Conservation (phyloP, 345 rosid genomes). For the Eucalyptus cloeziana region DNA sequence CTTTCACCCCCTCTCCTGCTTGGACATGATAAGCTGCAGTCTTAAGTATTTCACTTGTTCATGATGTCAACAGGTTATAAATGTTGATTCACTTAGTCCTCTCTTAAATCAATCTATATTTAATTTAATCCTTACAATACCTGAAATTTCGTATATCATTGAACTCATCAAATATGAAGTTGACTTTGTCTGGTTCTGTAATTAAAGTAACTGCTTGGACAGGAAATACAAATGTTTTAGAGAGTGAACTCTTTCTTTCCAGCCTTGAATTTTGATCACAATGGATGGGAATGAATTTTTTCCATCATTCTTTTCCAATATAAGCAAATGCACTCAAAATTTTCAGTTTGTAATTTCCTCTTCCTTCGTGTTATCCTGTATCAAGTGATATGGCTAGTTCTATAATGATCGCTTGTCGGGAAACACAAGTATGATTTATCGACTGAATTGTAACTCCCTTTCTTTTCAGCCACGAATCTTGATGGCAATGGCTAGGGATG, state of each 20-base stretch:
- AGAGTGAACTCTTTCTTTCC: neutral
- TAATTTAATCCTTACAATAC: neutral
- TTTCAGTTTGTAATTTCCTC: neutral
- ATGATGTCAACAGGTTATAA: neutral
- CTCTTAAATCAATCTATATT: neutral
- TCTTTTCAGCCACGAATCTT: constrained; percentile 67
- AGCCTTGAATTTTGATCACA: neutral
- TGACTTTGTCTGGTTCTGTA: neutral
- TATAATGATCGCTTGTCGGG: neutral
- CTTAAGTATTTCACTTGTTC: neutral
- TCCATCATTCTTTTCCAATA: neutral
- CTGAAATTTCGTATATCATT: neutral
- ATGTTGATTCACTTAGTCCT: neutral
- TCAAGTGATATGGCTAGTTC: neutral
- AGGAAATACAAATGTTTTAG: neutral
- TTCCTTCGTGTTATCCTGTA: neutral
- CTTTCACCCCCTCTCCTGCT: neutral
- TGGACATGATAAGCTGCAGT: neutral
- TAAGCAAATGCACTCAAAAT: neutral
- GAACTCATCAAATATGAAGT: neutral
- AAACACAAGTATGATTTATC: neutral
- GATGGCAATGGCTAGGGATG: constrained; percentile 97
- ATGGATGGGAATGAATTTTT: neutral
- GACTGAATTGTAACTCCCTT: neutral
- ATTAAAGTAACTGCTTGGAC: neutral